Evolutionary conservation across 257 asterid species (phyloP).

Genomic region (Przewalskia tangutica): DNA sequence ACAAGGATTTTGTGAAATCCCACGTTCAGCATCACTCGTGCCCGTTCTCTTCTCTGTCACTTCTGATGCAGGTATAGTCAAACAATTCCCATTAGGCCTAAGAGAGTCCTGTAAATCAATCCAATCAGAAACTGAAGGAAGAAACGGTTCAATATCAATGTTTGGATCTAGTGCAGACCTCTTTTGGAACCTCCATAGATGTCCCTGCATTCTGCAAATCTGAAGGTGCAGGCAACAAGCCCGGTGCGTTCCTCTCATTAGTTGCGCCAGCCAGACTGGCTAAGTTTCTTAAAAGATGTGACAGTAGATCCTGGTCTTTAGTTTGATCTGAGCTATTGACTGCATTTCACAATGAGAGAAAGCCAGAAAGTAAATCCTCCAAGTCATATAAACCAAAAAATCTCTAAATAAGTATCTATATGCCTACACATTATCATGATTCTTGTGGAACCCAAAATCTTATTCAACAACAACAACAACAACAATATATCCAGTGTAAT

Average conservation of each 20-base stretch:
- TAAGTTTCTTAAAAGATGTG: conserved; percentile 38
- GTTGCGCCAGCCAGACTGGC: conserved; percentile 24
- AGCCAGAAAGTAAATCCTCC: not conserved
- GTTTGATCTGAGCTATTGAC: conserved; percentile 36
- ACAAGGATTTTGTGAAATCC: conserved; percentile 21
- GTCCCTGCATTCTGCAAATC: conserved; percentile 19
- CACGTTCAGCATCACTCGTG: conserved; percentile 27
- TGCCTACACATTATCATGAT: not conserved
- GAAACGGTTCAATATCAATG: not conserved
- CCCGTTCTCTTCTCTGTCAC: conserved; percentile 6
- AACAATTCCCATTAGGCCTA: conserved; percentile 9
- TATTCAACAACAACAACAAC: too few relatives aligned
- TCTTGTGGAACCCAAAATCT: not conserved
- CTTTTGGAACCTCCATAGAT: conserved; percentile 15
- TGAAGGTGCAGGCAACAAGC: conserved; percentile 19
- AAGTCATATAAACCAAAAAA: conserved; percentile 4
- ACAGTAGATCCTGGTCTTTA: conserved; percentile 33
- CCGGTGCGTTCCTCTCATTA: conserved; percentile 17
- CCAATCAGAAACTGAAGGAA: conserved; percentile 11
- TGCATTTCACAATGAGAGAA: conserved; percentile 16
- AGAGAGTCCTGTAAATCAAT: conserved; percentile 25
- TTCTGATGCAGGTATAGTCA: conserved; percentile 14
- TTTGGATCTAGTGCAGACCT: conserved; percentile 21
- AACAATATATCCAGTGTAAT: too few relatives aligned
- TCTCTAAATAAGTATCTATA: not conserved